Conservation (phyloP, 1,284 basidiomycete species). For the Paramarasmius palmivorus region DNA sequence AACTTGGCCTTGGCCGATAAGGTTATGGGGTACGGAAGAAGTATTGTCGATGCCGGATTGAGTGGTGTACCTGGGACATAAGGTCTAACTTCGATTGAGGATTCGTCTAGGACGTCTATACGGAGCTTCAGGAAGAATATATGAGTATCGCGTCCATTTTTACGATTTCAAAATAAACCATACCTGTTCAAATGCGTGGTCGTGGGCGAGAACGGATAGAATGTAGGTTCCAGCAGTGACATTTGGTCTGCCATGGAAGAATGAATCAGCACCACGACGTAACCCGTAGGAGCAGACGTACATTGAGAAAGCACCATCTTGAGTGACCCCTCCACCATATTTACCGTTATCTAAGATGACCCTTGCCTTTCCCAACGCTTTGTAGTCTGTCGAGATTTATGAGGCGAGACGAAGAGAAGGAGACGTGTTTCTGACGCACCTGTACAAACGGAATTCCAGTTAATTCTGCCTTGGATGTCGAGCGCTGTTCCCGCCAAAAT, state of each 20-base stretch:
- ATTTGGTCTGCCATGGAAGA: slow-evolving; percentile 60
- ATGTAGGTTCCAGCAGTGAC: slow-evolving; percentile 67
- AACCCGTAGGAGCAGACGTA: slow-evolving; percentile 36
- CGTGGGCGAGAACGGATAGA: slow-evolving; percentile 64
- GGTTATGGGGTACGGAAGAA: slow-evolving; percentile 68
- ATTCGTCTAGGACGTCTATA: slow-evolving; percentile 56
- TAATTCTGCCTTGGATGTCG: slow-evolving; percentile 59
- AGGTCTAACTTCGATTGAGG: slow-evolving; percentile 54
- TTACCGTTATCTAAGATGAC: slow-evolving; percentile 62
- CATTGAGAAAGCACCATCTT: slow-evolving; percentile 67
- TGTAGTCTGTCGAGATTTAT: slow-evolving; percentile 33
- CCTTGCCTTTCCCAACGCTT: slow-evolving; percentile 53
- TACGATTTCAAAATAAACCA: slow-evolving; percentile 17
- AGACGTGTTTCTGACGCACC: slow-evolving; percentile 38
- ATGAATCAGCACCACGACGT: slow-evolving; percentile 9
- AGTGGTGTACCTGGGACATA: slow-evolving; percentile 71
- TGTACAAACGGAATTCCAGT: slow-evolving; percentile 67
- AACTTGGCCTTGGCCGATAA: slow-evolving; percentile 55
- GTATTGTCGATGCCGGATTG: slow-evolving; percentile 53
- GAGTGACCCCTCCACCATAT: slow-evolving; percentile 50
- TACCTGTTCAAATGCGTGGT: slow-evolving; percentile 71
- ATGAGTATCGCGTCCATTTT: slow-evolving; percentile 11
- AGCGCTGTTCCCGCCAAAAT: slow-evolving; percentile 35
- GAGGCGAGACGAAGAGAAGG: not conserved
- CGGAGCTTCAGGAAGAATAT: slow-evolving; percentile 45